These are phyloP conservation scores for Euphorbia celastroides DNA, from an alignment of 441 rosid species.

Conservation along the genomic window DNA sequence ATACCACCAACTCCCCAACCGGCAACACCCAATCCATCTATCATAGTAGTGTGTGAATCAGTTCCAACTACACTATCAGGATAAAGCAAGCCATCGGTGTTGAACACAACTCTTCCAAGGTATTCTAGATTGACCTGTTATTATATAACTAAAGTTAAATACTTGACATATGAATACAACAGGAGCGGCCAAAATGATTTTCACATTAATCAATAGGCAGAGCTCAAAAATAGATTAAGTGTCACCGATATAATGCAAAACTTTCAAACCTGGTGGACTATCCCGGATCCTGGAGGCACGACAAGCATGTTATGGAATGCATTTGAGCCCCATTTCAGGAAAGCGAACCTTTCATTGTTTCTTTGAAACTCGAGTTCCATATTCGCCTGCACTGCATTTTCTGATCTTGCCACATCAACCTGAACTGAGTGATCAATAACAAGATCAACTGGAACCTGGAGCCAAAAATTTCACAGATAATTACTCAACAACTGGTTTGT, in stretches of 20 bases:
- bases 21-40: slow-evolving; percentile 98
- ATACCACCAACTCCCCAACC: slow-evolving; percentile 99
- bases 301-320: slow-evolving; percentile 97
- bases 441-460: slow-evolving; percentile 96
- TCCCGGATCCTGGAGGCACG: slow-evolving; percentile 99
- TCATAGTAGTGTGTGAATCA: slow-evolving; percentile 99
- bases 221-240: not conserved
- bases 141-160: slow-evolving; percentile 14
- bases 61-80: slow-evolving; percentile 99
- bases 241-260: not conserved
- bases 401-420: slow-evolving; percentile 96
- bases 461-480: not conserved
- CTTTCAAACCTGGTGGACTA: slow-evolving; percentile 84
- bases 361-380: slow-evolving; percentile 96
- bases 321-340: slow-evolving; percentile 96
- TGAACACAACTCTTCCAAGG: slow-evolving; percentile 97
- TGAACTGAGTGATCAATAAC: slow-evolving; percentile 98
- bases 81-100: slow-evolving; percentile 68
- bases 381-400: slow-evolving; percentile 91
- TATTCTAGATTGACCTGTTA: slow-evolving; percentile 94
- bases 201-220: not conserved
- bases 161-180: not conserved
- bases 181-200: not conserved
- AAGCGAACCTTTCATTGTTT: slow-evolving; percentile 95
- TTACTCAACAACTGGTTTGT: not conserved